Percentiles rank a stretch among this genome's conserved stretches.
Evolutionary conservation across 176 grass and related monocot genomes (phyloP).

Genomic region (Pharus latifolius): DNA sequence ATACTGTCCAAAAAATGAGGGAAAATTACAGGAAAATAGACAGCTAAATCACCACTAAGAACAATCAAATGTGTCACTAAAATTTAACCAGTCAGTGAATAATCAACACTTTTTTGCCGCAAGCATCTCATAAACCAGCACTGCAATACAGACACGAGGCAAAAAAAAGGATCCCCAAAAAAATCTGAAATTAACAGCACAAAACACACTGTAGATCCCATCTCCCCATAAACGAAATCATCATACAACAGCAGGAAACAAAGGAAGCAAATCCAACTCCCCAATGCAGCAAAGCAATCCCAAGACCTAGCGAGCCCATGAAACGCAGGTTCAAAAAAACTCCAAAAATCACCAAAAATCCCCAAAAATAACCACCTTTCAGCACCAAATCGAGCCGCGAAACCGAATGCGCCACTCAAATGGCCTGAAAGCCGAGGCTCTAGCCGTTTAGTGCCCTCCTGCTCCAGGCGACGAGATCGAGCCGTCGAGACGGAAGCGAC

Average conservation of each 20-base stretch:
- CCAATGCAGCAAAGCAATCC: not conserved
- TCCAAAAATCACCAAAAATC: too few relatives aligned
- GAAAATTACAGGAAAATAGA: not conserved
- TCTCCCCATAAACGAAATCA: not conserved
- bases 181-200: not conserved
- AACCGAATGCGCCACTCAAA: too few relatives aligned
- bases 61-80: not conserved
- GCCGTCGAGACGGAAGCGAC: not conserved
- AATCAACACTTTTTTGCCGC: not conserved
- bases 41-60: not conserved
- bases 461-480: too few relatives aligned
- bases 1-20: not conserved
- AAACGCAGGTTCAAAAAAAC: too few relatives aligned
- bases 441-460: too few relatives aligned
- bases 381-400: too few relatives aligned
- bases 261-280: not conserved
- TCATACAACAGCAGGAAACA: not conserved
- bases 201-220: not conserved
- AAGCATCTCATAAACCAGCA: not conserved
- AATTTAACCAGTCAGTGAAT: not conserved
- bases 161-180: not conserved
- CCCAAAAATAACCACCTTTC: too few relatives aligned
- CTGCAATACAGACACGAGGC: not conserved
- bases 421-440: too few relatives aligned
- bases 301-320: too few relatives aligned